Base-by-base conservation (phyloP, 2,329 filamentous ascomycete species). In the Colletotrichum salicis region DNA sequence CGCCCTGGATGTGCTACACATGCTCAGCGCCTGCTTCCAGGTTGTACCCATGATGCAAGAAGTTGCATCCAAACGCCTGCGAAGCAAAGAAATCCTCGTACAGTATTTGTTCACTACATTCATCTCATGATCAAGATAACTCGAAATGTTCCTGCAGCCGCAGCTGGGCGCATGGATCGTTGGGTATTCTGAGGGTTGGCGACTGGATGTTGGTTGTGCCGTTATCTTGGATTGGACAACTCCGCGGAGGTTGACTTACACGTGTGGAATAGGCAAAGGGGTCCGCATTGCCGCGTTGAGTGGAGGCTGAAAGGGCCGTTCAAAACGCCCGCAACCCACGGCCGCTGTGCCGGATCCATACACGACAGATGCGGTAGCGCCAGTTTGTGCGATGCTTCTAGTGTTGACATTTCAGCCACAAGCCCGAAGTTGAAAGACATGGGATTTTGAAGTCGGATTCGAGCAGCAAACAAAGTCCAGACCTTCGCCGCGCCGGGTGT, bases 221-320 rank as follows among this genome's bases (percentile, higher is more conserved):
- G 70, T 72, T 72, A 70, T 72, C 65, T 72, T 56, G 45, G 27
- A 69, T 52, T n/a, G 65, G 51, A 56, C 70, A 72, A 69, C 70
- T 72, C 70, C 65, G 70, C 70, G 70, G 70, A 72, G 60, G 55
- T 24, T 55, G 59, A 57, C 37, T 56, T 64, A 69, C 60, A 72
- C 37, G 59, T 71, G 65, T 31, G 54, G 64, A 71, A 66, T 52
- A 41, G 59, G 27, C 58, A 60, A 64, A 59, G 27, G 59, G 65
- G 55, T 70, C 70, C 70, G 65, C 65, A 64, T 56, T 56, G 65
- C 65, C 59, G 69, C 54, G 59, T 60, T 35, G 15, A 64, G 70
- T 72, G 65, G 70, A 72, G 70, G 70, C 60, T 70, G 70, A 69
- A 70, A 70, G 60, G 33, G 48, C 48, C 35, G 35, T 64, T 60